A percentile compares a stretch with the other conserved stretches of the same genome.
These are phyloP conservation scores for Brassica juncea DNA, from an alignment of 345 rosid species.

Conservation along the genomic window DNA sequence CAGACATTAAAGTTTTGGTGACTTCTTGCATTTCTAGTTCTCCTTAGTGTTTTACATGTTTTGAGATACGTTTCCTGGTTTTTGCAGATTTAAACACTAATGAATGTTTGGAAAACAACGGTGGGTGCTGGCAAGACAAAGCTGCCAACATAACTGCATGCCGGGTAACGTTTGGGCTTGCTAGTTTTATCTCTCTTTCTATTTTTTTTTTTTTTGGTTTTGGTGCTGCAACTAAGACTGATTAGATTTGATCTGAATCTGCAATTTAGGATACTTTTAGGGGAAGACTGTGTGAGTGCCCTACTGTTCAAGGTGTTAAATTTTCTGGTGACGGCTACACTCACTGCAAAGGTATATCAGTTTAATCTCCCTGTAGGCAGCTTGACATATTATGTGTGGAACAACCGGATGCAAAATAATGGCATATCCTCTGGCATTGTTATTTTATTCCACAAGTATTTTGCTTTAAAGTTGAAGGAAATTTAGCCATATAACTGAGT, in stretches of 20 bases:
- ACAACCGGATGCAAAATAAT: not conserved
- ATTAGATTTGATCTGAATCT: constrained; percentile 18
- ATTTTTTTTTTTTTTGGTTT: not conserved
- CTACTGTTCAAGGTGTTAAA: constrained; percentile 75
- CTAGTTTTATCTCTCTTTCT: not conserved
- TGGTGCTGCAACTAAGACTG: constrained; percentile 5
- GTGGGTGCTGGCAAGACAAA: constrained; percentile 96
- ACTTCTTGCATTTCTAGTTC: not conserved
- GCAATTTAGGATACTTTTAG: constrained; percentile 81
- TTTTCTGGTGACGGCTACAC: constrained; percentile 88
- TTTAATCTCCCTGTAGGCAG: constrained; percentile 1
- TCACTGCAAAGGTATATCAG: constrained; percentile 71
- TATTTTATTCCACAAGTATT: not conserved
- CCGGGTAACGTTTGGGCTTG: constrained; percentile 55
- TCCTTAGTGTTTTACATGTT: not conserved
- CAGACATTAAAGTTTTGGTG: not conserved
- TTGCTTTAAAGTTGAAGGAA: not conserved
- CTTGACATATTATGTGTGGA: constrained; percentile 7
- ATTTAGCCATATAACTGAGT: not conserved
- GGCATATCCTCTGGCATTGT: not conserved
- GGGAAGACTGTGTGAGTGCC: constrained; percentile 93
- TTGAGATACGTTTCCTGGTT: constrained; percentile 9
- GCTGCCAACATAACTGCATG: constrained; percentile 77
- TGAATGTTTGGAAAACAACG: constrained; percentile 85
- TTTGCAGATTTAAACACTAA: constrained; percentile 82